phyloP scores from a whole-genome alignment of 768 basidiomycete species.

The Glaciozyma martinii region DNA sequence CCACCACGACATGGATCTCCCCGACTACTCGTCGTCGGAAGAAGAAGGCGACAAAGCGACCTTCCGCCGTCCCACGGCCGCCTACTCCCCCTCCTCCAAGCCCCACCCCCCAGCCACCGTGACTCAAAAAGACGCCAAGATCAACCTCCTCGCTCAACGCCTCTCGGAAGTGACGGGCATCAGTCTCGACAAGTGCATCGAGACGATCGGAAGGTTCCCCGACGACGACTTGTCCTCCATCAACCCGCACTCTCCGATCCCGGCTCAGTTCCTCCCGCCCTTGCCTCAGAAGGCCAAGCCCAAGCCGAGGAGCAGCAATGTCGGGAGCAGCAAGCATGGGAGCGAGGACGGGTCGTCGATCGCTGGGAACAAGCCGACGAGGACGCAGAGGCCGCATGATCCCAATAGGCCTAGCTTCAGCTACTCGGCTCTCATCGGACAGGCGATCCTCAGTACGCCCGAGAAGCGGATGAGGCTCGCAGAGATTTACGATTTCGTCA shows the following conservation, averaged over 20 bases:
- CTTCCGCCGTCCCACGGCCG: background rate
- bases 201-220: background rate
- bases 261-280: constrained; percentile 1
- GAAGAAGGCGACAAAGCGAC: constrained; percentile 1
- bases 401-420: constrained; percentile 57
- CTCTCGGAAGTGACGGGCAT: constrained; percentile 1
- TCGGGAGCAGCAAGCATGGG: background rate
- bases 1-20: background rate
- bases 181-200: constrained; percentile 2
- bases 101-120: background rate
- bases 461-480: constrained; percentile 82
- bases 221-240: background rate
- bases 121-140: background rate
- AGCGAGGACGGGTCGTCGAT: background rate
- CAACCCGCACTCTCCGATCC: background rate
- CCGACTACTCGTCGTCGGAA: background rate
- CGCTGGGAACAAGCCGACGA: background rate
- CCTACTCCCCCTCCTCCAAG: background rate
- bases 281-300: background rate
- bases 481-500: constrained; percentile 94
- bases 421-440: constrained; percentile 90
- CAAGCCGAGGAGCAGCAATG: background rate
- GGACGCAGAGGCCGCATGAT: constrained; percentile 4
- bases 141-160: background rate
- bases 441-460: constrained; percentile 75